Conservation (phyloP, 169 alveolate genomes). For the Plasmodium cynomolgi region DNA sequence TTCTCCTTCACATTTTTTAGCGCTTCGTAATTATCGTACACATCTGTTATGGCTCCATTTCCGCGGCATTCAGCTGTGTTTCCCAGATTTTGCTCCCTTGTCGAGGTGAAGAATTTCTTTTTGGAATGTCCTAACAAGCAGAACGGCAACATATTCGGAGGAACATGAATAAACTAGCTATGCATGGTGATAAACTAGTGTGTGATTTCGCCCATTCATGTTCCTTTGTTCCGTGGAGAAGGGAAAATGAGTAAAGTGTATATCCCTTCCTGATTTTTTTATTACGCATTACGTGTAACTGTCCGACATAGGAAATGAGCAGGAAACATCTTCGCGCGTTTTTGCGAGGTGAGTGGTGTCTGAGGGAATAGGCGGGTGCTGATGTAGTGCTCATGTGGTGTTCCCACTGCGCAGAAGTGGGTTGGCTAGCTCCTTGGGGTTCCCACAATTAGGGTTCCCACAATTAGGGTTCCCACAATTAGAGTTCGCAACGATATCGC, state of each 20-base stretch:
- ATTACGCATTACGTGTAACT: not conserved
- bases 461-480: too few species aligned
- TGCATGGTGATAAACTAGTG: not conserved
- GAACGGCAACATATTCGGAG: not conserved
- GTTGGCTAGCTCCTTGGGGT: not conserved
- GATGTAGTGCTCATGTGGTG: not conserved
- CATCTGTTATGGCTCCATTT: not conserved
- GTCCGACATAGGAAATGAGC: not conserved
- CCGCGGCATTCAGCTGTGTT: not conserved
- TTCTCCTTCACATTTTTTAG: constrained; percentile 43
- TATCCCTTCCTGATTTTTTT: not conserved
- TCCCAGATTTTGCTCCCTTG: not conserved
- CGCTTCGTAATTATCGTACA: constrained; percentile 54
- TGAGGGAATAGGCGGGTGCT: not conserved
- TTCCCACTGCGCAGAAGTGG: not conserved
- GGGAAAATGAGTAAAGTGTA: not conserved
- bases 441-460: too few species aligned
- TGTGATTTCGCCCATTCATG: not conserved
- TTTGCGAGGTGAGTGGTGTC: not conserved
- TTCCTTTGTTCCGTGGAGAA: not conserved
- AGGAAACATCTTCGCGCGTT: not conserved
- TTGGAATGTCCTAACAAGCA: not conserved
- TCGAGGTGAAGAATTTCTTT: constrained; percentile 15
- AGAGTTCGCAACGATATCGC: not conserved
- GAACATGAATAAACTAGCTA: not conserved